A percentile compares a stretch with the other conserved stretches of the same genome.
Evolutionary conservation across 345 rosid species (phyloP).

Genomic region (Citrus hindsii): DNA sequence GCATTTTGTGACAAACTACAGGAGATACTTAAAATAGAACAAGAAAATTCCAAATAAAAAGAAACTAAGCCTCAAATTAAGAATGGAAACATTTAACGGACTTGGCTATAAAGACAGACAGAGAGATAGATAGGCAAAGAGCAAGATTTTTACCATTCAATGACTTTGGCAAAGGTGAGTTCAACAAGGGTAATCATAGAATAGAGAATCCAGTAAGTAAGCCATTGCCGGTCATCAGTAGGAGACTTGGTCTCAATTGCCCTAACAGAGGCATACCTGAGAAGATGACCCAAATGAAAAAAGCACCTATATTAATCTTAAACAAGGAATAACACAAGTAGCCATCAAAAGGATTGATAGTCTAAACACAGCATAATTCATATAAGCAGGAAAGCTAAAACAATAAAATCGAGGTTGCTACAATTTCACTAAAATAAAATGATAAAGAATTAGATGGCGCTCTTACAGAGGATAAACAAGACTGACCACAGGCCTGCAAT

Average conservation of each 20-base stretch:
- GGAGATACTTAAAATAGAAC: background rate
- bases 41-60: background rate
- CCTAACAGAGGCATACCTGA: constrained; percentile 77
- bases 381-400: background rate
- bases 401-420: background rate
- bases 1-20: background rate
- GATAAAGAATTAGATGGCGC: background rate
- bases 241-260: constrained; percentile 89
- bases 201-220: constrained; percentile 93
- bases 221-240: constrained; percentile 90
- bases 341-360: background rate
- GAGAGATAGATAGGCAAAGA: background rate
- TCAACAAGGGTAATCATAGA: constrained; percentile 84
- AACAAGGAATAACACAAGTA: background rate
- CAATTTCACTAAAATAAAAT: background rate
- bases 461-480: constrained; percentile 95
- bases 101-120: no score
- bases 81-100: background rate
- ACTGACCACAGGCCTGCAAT: constrained; percentile 87
- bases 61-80: background rate
- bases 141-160: constrained; percentile 62
- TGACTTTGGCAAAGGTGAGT: constrained; percentile 84
- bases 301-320: constrained; percentile 15
- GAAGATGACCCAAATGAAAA: constrained; percentile 3
- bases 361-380: background rate